A percentile compares a stretch with the other conserved stretches of the same genome.
Conservation (phyloP, 768 basidiomycete genomes). For the Ephemerocybe angulata region DNA sequence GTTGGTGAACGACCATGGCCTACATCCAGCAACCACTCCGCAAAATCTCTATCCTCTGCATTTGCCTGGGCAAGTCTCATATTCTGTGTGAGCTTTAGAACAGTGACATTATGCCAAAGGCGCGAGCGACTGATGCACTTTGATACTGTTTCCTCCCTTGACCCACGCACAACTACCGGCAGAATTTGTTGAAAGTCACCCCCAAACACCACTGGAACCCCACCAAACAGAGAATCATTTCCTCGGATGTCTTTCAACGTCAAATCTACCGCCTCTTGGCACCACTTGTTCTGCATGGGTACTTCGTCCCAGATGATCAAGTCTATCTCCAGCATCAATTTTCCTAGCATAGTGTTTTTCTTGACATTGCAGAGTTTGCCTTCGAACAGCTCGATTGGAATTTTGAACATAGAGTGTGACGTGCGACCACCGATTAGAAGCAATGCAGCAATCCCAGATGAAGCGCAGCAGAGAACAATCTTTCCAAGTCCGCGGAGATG, state of each 20-base stretch:
- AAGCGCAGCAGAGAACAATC: slow-evolving; percentile 46
- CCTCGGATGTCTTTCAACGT: slow-evolving; percentile 31
- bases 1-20: slow-evolving; percentile 17
- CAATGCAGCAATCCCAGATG: slow-evolving; percentile 46
- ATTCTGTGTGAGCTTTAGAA: slow-evolving; percentile 35
- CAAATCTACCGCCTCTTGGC: slow-evolving; percentile 37
- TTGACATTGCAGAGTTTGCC: slow-evolving; percentile 28
- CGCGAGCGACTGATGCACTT: slow-evolving; percentile 32
- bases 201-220: slow-evolving; percentile 43
- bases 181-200: slow-evolving; percentile 49
- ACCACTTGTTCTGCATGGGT: slow-evolving; percentile 34
- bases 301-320: slow-evolving; percentile 47
- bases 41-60: slow-evolving; percentile 23
- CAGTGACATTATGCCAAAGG: slow-evolving; percentile 33
- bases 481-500: slow-evolving; percentile 20
- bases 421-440: slow-evolving; percentile 43
- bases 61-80: slow-evolving; percentile 35
- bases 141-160: slow-evolving; percentile 34
- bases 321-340: slow-evolving; percentile 27
- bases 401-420: slow-evolving; percentile 46
- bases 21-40: slow-evolving; percentile 29
- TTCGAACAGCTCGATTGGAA: slow-evolving; percentile 35
- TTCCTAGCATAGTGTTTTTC: slow-evolving; percentile 22
- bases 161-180: slow-evolving; percentile 39
- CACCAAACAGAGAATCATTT: slow-evolving; percentile 34